Base-by-base conservation (phyloP, 805 yeast genomes). In the Nakazawaea pomicola region DNA sequence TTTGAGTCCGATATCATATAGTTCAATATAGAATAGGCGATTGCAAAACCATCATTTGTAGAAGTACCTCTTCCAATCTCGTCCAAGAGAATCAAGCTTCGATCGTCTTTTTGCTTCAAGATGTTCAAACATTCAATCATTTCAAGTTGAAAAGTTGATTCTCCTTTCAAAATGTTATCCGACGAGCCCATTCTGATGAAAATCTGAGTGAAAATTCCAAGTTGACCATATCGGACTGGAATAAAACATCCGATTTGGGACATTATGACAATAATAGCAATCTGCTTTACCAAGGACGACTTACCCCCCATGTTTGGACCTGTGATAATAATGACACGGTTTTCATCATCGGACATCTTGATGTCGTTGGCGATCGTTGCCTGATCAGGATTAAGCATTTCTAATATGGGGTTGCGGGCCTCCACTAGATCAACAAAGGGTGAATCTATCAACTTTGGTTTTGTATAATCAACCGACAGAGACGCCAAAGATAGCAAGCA, bases 301-400 rank as follows among this genome's bases (percentile, higher is more conserved):
- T 86, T 86, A 4, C 95, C 95, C 8, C 95, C 95, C 89, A 85
- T 83, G 49, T 85, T 85, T 0, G 95, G 93, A 0, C 95, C 95
- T 0, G 95, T 85, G 17, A 89, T 74, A 12, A 89, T 68, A 41
- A 80, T 64, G 0, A 76, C 72, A 25, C 87, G 67, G 11, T 75
- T 68, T 3, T 64, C 56, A n/a, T 62, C 53, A 6, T 61, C 54
- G 5, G 65, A 50, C 64, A 89, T 72, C 6, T 55, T 41, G 4
- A 81, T 70, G 47, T 80, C 77, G 55, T 88, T 89, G 2, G 93
- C 70, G 10, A 89, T 85, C 4, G 54, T 78, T 84, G 21, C 51
- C 49, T 2, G 53, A 53, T 3, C 54, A 47, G 3, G 62, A 51
- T 33, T 43, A 38, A 15, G 56, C 41, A 15, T 41, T 41, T 39